Evolutionary conservation across 2,329 filamentous ascomycete genomes (phyloP), one percentile per base, ranked within the genome.

Genomic region (Tolypocladium album): DNA sequence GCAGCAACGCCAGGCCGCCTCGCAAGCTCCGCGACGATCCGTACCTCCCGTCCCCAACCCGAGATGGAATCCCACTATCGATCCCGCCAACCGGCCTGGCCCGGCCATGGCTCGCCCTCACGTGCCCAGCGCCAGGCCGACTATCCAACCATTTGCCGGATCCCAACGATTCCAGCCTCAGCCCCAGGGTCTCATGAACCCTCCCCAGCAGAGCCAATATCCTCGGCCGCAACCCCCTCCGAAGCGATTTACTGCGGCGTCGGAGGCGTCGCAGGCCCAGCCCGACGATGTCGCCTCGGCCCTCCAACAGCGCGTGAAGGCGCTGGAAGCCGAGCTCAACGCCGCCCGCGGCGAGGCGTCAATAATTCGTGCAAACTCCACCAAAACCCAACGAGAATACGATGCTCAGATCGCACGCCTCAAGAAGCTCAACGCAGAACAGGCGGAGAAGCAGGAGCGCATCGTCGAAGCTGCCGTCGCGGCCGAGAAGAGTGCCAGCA

Each of bases 311-410:
- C 78, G 81, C 43, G 72, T 86, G 40, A 73, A 74, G 9, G 75
- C 78, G 1, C 75, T 87, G 3, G 79, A 83, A 64, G 74, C 80
- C 7, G 82, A 85, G 57, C 78, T 88, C 20, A 79, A 78, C 59
- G 80, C 82, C 3, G 88, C 89, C 65, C 78, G 83, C 22, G 90
- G 90, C 57, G 89, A 92, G 70, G 85, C 86, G 36, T 81, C 88
- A 57, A 91, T 92, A 62, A 79, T 92, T n/a, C 84, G 90, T 40
- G 82, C 83, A 61, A 90, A 89, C 61, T 80, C 85, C 47, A 82
- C 87, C 57, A 87, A 84, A 66, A 76, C 79, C 0, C 77, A 79
- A 20, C 82, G 83, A 58, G 81, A 86, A 55, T 83, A 88, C 67
- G 84, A 89, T 57, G 79, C 81, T 31, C 81, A 87, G 65, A 71